Evolutionary conservation across 1,284 basidiomycete genomes (phyloP).

Genomic region (Cryptococcus sp.): DNA sequence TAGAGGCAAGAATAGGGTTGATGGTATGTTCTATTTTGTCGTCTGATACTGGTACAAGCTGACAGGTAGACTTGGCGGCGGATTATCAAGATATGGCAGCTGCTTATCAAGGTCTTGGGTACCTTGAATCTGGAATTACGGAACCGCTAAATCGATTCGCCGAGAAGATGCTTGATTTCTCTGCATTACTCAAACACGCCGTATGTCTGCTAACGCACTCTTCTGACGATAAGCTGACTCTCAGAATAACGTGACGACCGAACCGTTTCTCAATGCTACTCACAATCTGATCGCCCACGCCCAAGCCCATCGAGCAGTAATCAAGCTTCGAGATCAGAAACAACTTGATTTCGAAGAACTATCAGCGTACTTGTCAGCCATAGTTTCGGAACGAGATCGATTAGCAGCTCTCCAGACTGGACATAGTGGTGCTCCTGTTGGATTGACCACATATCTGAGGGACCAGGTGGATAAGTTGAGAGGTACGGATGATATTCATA

Average conservation of each 20-base stretch:
- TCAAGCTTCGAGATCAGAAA: slow-evolving; percentile 95
- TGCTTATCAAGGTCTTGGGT: slow-evolving; percentile 91
- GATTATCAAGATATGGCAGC: slow-evolving; percentile 97
- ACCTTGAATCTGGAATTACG: slow-evolving; percentile 96
- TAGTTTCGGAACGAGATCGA: slow-evolving; percentile 87
- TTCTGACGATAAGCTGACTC: background rate
- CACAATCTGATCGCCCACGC: slow-evolving; percentile 87
- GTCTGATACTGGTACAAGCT: background rate
- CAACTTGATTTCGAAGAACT: slow-evolving; percentile 98
- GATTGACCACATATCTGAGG: slow-evolving; percentile 85
- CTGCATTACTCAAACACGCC: slow-evolving; percentile 72
- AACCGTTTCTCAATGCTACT: slow-evolving; percentile 81
- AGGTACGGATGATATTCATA: slow-evolving; percentile 89
- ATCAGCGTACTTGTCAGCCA: slow-evolving; percentile 86
- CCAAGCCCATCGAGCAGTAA: slow-evolving; percentile 79
- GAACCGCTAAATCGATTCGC: slow-evolving; percentile 95
- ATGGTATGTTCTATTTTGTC: slow-evolving; percentile 65
- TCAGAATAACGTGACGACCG: slow-evolving; percentile 77
- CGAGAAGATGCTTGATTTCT: slow-evolving; percentile 88
- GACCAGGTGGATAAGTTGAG: slow-evolving; percentile 87
- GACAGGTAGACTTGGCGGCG: slow-evolving; percentile 70
- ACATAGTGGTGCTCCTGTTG: slow-evolving; percentile 52
- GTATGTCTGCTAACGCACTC: slow-evolving; percentile 51
- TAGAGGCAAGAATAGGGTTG: slow-evolving; percentile 68
- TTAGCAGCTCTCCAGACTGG: slow-evolving; percentile 73